These are phyloP conservation scores for Podospora conica DNA, from an alignment of 495 filamentous ascomycete genomes.

Conservation along the genomic window DNA sequence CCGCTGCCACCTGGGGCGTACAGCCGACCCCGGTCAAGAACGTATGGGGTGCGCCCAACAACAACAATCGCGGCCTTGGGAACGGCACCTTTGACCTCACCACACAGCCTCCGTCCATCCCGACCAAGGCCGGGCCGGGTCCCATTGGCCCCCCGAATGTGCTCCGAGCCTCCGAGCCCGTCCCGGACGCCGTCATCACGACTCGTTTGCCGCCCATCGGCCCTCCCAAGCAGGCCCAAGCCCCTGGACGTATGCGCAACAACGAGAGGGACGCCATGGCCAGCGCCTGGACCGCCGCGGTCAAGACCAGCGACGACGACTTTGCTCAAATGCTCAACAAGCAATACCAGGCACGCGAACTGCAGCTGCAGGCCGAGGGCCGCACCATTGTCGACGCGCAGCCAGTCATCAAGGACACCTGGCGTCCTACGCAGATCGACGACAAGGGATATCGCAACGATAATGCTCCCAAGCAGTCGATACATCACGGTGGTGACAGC, in stretches of 20 bases:
- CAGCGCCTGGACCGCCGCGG: constrained; percentile 16
- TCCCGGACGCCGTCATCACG: constrained; percentile 2
- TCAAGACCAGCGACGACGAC: constrained; percentile 21
- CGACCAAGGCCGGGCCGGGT: constrained; percentile 35
- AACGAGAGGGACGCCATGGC: constrained; percentile 12
- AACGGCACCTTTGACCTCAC: constrained; percentile 71
- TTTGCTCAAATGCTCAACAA: constrained; percentile 23
- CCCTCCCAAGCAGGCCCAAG: constrained; percentile 26
- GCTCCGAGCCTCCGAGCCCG: constrained; percentile 6
- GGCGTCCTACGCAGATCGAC: constrained; percentile 52
- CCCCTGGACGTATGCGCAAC: neutral
- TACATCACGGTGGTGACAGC: constrained; percentile 22
- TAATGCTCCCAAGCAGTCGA: constrained; percentile 19
- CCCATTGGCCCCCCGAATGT: constrained; percentile 36
- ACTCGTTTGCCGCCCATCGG: constrained; percentile 35
- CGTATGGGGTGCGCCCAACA: constrained; percentile 69
- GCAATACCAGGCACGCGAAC: constrained; percentile 24
- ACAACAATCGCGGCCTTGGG: constrained; percentile 57
- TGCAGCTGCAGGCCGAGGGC: constrained; percentile 26
- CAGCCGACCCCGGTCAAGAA: constrained; percentile 48
- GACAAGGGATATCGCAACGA: constrained; percentile 32
- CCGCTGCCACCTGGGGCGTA: constrained; percentile 26
- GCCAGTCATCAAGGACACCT: constrained; percentile 56
- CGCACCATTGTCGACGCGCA: constrained; percentile 28
- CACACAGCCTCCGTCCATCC: constrained; percentile 29